Conservation (phyloP, 2,329 filamentous ascomycete genomes). For the Corniculantispora saksenae region DNA sequence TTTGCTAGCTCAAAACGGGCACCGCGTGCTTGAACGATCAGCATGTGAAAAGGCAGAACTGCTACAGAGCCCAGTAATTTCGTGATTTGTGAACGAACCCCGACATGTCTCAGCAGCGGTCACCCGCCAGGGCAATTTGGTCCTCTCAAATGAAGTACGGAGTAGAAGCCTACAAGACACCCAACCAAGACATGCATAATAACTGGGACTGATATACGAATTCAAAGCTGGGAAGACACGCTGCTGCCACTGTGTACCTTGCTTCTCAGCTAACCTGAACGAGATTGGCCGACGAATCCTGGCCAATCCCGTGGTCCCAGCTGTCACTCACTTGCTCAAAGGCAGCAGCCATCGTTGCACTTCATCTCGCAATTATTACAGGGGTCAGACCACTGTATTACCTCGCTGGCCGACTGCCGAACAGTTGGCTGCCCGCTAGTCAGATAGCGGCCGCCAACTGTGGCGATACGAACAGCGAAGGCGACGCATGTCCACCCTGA, state of each 20-base stretch:
- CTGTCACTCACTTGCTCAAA: neutral
- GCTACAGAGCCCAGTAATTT: neutral
- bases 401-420: neutral
- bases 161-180: neutral
- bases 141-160: neutral
- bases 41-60: neutral
- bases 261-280: neutral
- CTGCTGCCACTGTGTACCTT: conserved; percentile 1
- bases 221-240: neutral
- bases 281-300: neutral
- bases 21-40: neutral
- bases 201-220: neutral
- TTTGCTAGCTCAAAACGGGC: neutral
- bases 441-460: neutral
- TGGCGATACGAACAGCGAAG: neutral
- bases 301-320: conserved; percentile 3
- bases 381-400: neutral
- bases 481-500: neutral
- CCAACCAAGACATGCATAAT: conserved; percentile 1
- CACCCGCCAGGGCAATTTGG: neutral
- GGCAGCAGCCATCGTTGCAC: neutral
- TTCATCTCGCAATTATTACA: neutral
- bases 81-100: neutral
- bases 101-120: conserved; percentile 5
- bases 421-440: neutral